Base-by-base conservation (phyloP, 495 filamentous ascomycete species). In the Oleoguttula mirabilis region DNA sequence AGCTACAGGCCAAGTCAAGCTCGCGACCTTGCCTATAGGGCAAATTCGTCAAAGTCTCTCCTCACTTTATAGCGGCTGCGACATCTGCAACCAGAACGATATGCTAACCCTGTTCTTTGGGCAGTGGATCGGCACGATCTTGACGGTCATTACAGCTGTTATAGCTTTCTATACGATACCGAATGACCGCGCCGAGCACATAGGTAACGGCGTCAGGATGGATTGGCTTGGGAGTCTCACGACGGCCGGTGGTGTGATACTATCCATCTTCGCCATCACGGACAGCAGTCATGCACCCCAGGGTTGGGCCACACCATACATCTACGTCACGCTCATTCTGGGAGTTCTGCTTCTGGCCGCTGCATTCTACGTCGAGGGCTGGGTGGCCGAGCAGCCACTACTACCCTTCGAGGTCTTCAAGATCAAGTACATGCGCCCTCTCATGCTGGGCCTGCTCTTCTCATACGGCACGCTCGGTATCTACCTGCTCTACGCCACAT, bases 251-350 rank as follows among this genome's bases (percentile, higher is more conserved):
- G 85, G 77, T 0, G 55, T 84, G 16, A 65, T 84, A 16, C 68
- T 94, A 4, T 61, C 85, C 21, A 79, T 88, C 0, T 92, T 79
- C 54, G 79, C 84, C 8, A 73, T 92, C 47, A 88, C 83, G 3
- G 80, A 87, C 19, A 76, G 73, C 17, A 72, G 78, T 0, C 72
- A 81, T 54, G 81, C 82, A 0, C 74, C 77, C 0, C 51, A 79
- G 12, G 71, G 77, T 4, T 92, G 83, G 82, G 60, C 50, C 25
- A 83, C 81, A 2, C 80, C 82, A 11, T 84, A 88, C 47, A 80
- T 87, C 32, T 67, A 65, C 15, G 60, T 75, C 22, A 70, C 72
- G 2, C 71, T 84, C 15, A 59, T 78, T 21, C 25, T 76, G 2
- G 82, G 84, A 5, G 51, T 66, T 2, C 15, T 81, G 4, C 44